Evolutionary conservation across 768 basidiomycete genomes (phyloP).

Genomic region (Omphalotus guepiniiformis): DNA sequence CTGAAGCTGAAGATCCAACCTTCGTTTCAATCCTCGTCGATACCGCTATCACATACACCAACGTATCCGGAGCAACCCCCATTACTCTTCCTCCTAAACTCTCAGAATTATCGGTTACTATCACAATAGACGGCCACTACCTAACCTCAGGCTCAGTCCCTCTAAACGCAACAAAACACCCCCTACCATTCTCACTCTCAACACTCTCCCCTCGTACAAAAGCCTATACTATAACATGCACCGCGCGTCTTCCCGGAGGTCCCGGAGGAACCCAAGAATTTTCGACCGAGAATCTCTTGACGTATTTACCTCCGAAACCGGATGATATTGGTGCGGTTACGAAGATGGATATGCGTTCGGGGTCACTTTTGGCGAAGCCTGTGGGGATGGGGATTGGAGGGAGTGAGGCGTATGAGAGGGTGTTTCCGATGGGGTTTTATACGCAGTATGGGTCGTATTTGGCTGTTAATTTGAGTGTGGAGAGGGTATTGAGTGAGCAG

Average conservation of each 20-base stretch:
- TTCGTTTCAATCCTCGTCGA: constrained; percentile 49
- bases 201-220: constrained; percentile 38
- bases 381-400: constrained; percentile 42
- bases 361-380: constrained; percentile 48
- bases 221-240: constrained; percentile 35
- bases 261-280: constrained; percentile 34
- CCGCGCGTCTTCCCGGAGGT: constrained; percentile 27
- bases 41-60: constrained; percentile 41
- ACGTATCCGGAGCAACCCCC: constrained; percentile 43
- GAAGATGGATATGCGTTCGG: constrained; percentile 59
- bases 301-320: constrained; percentile 46
- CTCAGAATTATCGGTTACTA: constrained; percentile 34
- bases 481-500: constrained; percentile 50
- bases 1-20: constrained; percentile 22
- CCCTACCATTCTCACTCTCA: constrained; percentile 45
- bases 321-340: constrained; percentile 50
- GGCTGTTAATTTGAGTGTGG: constrained; percentile 45
- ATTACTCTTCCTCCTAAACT: constrained; percentile 28
- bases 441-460: constrained; percentile 55
- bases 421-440: constrained; percentile 77
- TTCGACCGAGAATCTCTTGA: constrained; percentile 38
- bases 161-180: constrained; percentile 47
- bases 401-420: constrained; percentile 44
- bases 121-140: constrained; percentile 40
- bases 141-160: constrained; percentile 42